Evolutionary conservation across 805 yeast genomes (phyloP).

Genomic region (Priceomyces fermenticarens): DNA sequence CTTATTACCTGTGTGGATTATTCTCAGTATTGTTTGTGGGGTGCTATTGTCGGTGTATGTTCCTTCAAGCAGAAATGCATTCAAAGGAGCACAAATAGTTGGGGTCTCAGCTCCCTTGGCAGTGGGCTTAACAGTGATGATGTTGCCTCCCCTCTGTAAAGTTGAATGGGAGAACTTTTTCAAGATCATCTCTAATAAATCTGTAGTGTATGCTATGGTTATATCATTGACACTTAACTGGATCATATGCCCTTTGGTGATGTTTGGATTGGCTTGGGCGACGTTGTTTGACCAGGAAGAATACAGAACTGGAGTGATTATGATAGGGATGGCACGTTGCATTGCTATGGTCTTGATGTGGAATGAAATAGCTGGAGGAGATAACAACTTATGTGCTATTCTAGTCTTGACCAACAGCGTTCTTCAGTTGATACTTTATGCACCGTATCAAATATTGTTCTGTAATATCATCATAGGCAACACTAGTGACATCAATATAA

Average conservation of each 20-base stretch:
- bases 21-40: slow-evolving; percentile 37
- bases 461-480: slow-evolving; percentile 39
- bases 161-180: slow-evolving; percentile 48
- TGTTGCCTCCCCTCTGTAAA: slow-evolving; percentile 55
- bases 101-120: slow-evolving; percentile 46
- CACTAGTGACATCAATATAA: slow-evolving; percentile 7
- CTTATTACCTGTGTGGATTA: slow-evolving; percentile 31
- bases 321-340: slow-evolving; percentile 60
- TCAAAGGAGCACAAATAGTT: slow-evolving; percentile 30
- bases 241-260: slow-evolving; percentile 54
- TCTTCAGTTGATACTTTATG: slow-evolving; percentile 50
- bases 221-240: slow-evolving; percentile 50
- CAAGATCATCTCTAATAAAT: slow-evolving; percentile 8
- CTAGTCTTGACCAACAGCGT: slow-evolving; percentile 51
- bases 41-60: slow-evolving; percentile 40
- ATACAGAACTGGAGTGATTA: slow-evolving; percentile 52
- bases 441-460: slow-evolving; percentile 49
- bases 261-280: slow-evolving; percentile 57
- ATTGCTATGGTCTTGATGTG: slow-evolving; percentile 63
- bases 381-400: slow-evolving; percentile 47
- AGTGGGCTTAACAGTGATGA: slow-evolving; percentile 52
- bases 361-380: slow-evolving; percentile 56
- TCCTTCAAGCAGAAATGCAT: slow-evolving; percentile 32
- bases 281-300: slow-evolving; percentile 46
- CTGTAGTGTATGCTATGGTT: slow-evolving; percentile 23